Conservation (phyloP, 2,329 filamentous ascomycete species). For the Akanthomyces muscarius region DNA sequence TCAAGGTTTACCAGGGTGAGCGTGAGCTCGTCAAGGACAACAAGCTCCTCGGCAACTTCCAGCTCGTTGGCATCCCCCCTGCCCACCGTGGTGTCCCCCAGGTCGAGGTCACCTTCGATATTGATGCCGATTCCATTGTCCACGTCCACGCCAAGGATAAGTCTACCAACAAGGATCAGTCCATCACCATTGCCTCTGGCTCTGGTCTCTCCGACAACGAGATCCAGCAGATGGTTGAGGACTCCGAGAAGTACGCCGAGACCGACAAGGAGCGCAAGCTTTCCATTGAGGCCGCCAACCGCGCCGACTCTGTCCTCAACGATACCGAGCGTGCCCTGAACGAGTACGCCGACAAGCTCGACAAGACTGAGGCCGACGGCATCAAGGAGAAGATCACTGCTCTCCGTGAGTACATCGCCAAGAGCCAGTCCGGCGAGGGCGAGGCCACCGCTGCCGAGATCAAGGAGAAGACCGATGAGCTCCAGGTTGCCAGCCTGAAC, state of each 20-base stretch:
- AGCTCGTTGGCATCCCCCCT: conserved; percentile 94
- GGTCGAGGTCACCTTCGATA: conserved; percentile 97
- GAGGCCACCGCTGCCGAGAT: conserved; percentile 83
- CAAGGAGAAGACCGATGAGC: conserved; percentile 98
- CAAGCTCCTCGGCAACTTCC: conserved; percentile 99
- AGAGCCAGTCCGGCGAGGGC: conserved; percentile 91
- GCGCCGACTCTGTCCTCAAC: conserved; percentile 91
- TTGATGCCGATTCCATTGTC: conserved; percentile 95
- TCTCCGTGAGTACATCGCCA: conserved; percentile 85
- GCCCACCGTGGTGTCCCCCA: conserved; percentile 95
- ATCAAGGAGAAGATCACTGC: conserved; percentile 90
- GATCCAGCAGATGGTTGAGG: conserved; percentile 96
- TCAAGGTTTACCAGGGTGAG: conserved; percentile 99
- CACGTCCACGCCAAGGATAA: conserved; percentile 99
- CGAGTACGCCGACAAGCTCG: conserved; percentile 92
- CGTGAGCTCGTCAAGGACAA: conserved; percentile 98
- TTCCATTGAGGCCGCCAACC: conserved; percentile 94
- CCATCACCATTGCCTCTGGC: conserved; percentile 96
- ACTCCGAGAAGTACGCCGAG: conserved; percentile 95
- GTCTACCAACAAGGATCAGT: conserved; percentile 99
- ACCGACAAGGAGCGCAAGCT: conserved; percentile 94
- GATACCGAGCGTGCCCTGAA: conserved; percentile 98
- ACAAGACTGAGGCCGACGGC: conserved; percentile 90
- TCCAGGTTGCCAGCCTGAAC: conserved; percentile 91
- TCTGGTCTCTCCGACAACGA: conserved; percentile 92